Base-by-base conservation (phyloP, 176 grass and related monocot genomes). In the Thinopyrum elongatum region DNA sequence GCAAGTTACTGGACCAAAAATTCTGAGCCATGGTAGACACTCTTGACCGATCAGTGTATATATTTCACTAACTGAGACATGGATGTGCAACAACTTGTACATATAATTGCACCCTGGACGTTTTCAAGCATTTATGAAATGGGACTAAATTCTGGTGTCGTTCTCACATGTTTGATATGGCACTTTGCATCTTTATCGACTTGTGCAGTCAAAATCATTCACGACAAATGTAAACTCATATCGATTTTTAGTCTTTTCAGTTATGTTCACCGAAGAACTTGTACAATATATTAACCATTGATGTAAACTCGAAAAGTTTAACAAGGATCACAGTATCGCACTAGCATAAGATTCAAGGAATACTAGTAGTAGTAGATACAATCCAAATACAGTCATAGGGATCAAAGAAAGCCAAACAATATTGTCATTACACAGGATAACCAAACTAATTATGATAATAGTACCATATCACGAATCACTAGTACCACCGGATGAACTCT, bases 11-110 rank as follows among this genome's bases (percentile, higher is more conserved):
- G 95, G 91, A 95, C 89, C 53, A 91, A 80, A 25, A 91, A 86
- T 74, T 89, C 85, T 0, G 96, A 98, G 75, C 93, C 96, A 5
- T 98, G 93, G 96, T 95, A 98, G 84, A 87, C 83, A 53, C 35
- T 25, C 46, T 17, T 76, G 62, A 49, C 46, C 42, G 8, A 21
- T 3, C 30, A 8, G 22, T 66, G 80, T 74, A 53, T 65, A 78
- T 70, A 77, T 3, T 25, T 34, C 68, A 78, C 76, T 47, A 38
- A 72, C 17, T 49, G 83, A 77, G 63, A 67, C 21, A 77, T 70
- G 12, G 10, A 25, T 27, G 23, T 12, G 30, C 5, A 22, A 22
- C 61, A 25, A 19, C 44, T 41, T 83, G 80, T 74, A 86, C 80
- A 85, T 84, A 74, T 28, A 65, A 79, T 16, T 34, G 21, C 33